Conservation (phyloP, 2,329 filamentous ascomycete genomes). For the Phyllosticta citriasiana region DNA sequence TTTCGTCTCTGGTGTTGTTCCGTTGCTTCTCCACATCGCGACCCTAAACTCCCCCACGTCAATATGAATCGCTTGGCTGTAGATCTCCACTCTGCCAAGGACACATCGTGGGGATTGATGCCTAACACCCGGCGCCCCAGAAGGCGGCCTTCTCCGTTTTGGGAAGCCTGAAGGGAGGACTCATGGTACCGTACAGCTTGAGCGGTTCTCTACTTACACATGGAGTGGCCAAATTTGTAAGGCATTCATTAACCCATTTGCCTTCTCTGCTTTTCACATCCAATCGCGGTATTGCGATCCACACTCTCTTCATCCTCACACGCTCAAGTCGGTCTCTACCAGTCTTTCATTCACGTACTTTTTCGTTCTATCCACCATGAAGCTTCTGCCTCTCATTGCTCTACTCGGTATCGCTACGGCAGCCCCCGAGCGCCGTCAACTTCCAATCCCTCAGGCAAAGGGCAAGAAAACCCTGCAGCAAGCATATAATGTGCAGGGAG, state of each 20-base stretch:
- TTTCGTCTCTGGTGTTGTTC: neutral
- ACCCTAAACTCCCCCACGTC: neutral
- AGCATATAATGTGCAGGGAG: neutral
- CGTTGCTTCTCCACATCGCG: neutral
- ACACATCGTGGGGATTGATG: neutral
- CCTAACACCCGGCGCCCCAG: neutral
- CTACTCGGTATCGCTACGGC: neutral
- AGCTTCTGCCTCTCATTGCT: neutral
- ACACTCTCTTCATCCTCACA: neutral
- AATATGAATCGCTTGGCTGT: neutral
- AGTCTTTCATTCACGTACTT: neutral
- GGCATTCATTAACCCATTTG: neutral
- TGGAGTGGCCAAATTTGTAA: neutral
- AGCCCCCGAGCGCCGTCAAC: neutral
- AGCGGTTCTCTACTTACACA: neutral
- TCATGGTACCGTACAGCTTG: neutral
- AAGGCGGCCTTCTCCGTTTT: neutral
- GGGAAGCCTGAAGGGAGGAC: neutral
- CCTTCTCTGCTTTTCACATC: neutral
- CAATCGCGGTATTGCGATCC: too few species aligned
- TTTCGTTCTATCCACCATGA: neutral
- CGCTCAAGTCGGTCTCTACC: neutral
- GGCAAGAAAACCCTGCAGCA: neutral
- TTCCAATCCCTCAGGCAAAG: neutral
- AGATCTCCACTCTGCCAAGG: neutral